Evolutionary conservation across 805 yeast species (phyloP), one percentile per base, ranked within the genome.

Genomic region (Candida railenensis): DNA sequence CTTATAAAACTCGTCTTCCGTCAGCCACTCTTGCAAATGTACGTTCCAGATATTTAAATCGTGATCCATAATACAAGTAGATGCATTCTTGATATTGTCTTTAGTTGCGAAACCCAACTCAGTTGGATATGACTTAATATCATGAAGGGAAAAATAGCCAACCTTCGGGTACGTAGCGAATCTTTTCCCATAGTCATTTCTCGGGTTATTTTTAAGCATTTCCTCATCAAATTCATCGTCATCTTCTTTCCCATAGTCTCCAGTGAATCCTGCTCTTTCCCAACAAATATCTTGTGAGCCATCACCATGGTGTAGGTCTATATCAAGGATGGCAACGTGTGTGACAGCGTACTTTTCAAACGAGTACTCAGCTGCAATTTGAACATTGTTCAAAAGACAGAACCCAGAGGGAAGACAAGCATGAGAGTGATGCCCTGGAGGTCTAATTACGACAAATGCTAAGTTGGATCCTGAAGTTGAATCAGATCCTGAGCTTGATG

Each of bases 401-500:
- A 88, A 88, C 2, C 96, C 96, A 20, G 90, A 82, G 0, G 96
- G 96, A n/a, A 81, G 76, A 47, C 85, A 81, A 0, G 89, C 85
- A 56, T 87, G 94, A 20, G 89, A 83, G 63, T 88, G 96, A 59
- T 88, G 96, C 3, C 96, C 96, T 1, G 95, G 94, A 1, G 94
- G 94, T 42, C 94, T 70, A 37, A 87, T 78, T 1, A 82, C 81
- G 0, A 83, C 83, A 65, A 87, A 87, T 1, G 85, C 83, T 14
- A 71, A 57, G 45, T 71, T 56, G 46, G 70, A 69, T 57, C 65
- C 36, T 11, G 42, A 37, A 15, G 37, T 14, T 14, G n/a, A 12
- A 18, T 36, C 39, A 16, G 40, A 56, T 56, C 56, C 3, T 49
- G 57, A 36, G 22, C 39, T 19, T 5, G 30, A 25, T 12, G 22